phyloP scores from a whole-genome alignment of 179 eudicot species.

The Spergularia azorica region DNA sequence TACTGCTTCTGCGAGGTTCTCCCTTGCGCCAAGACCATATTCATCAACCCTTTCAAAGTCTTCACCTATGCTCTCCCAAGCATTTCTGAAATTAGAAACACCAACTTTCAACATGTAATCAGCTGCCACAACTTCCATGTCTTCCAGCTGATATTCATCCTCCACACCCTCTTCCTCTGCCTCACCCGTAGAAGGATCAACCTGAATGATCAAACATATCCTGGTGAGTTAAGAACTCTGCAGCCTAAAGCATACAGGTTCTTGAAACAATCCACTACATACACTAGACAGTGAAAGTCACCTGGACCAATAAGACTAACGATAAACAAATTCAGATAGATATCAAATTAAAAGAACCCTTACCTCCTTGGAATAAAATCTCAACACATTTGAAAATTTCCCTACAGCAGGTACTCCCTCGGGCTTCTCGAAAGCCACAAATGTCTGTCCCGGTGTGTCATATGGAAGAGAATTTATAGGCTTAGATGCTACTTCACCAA shows the following conservation, averaged over 20 bases:
- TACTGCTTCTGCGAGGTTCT: constrained; percentile 88
- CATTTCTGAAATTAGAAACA: constrained; percentile 88
- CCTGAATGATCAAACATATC: constrained; percentile 44
- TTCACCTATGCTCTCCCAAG: constrained; percentile 91
- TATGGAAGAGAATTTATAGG: constrained; percentile 87
- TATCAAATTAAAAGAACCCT: background rate
- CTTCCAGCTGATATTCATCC: constrained; percentile 97
- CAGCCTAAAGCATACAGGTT: background rate
- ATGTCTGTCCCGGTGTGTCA: constrained; percentile 91
- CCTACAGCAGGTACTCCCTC: constrained; percentile 89
- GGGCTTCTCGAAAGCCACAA: constrained; percentile 87
- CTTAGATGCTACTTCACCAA: constrained; percentile 66
- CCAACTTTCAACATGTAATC: constrained; percentile 89
- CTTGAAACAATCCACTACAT: too few species aligned
- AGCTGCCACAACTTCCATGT: constrained; percentile 84
- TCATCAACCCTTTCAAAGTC: constrained; percentile 88
- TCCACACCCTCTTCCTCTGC: constrained; percentile 96
- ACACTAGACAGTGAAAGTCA: too few species aligned
- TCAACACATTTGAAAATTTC: constrained; percentile 75
- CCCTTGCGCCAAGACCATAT: constrained; percentile 95
- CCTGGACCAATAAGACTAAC: too few species aligned
- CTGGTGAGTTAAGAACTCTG: background rate
- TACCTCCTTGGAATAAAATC: constrained; percentile 92
- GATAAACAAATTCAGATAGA: background rate
- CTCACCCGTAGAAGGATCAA: constrained; percentile 96